Evolutionary conservation across 148 eudicot species (phyloP), one percentile per base, ranked within the genome.

Genomic region (Euryodendron excelsum): DNA sequence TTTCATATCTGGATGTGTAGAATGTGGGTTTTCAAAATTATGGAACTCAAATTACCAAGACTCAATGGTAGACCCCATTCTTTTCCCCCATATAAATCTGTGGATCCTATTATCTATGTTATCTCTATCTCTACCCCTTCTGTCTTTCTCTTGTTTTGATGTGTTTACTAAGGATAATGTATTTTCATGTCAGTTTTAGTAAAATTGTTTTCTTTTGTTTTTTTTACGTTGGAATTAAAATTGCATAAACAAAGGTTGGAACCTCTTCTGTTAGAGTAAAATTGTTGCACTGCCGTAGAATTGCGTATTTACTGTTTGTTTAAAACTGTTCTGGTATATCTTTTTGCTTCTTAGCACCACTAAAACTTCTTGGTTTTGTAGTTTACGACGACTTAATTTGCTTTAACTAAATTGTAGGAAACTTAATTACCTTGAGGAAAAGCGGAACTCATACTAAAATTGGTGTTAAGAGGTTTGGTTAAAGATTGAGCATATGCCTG

Each of bases 401-500:
- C 47, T 82, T 67, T 77, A 69, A 78, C 70, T 79, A 75, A 64
- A 82, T 77, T 83, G 87, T 70, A 85, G 86, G 81, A 78, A 76
- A 37, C 53, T 65, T 52, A 71, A 73, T 69, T 81, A 72, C 70
- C 76, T 79, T 75, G 73, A 23, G 81, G 81, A 36, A 59, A 44
- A 56, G 27, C 70, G 69, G 74, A 68, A 71, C 48, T 41, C 41
- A 44, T 74, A 15, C 31, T 61, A 62, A 74, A 53, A 58, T 72
- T 39, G 56, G 55, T 59, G 77, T 75, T 56, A 30, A n/a, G 67
- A 73, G 79, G 82, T 66, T 80, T 74, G 20, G 64, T 60, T 73
- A 80, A 77, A 78, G 88, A 82, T 84, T 58, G 86, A 78, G 79
- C 80, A 25, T 69, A 93, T 93, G 98, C 92, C 98, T 65, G 96